Percentiles rank a stretch among this genome's conserved stretches.
Evolutionary conservation across 805 yeast species (phyloP).

Genomic region (Myxozyma melibiosi): DNA sequence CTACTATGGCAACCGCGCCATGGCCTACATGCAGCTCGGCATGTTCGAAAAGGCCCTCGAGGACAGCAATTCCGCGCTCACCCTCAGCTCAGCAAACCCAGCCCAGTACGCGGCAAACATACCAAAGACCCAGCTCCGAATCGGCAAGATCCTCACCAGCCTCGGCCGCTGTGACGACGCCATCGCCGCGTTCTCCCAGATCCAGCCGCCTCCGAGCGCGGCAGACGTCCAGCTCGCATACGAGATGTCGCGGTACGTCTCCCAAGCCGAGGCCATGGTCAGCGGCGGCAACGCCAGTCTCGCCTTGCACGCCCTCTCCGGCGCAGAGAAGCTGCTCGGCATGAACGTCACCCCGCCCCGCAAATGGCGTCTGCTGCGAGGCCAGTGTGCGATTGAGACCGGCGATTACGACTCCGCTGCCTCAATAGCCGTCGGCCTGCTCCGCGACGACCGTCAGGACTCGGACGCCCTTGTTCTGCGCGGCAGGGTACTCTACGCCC

Average conservation of each 20-base stretch:
- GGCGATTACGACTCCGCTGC: slow-evolving; percentile 45
- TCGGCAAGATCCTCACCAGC: slow-evolving; percentile 43
- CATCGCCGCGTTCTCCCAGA: slow-evolving; percentile 35
- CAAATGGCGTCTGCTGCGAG: slow-evolving; percentile 42
- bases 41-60: slow-evolving; percentile 42
- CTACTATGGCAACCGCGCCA: slow-evolving; percentile 45
- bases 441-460: slow-evolving; percentile 43
- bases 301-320: slow-evolving; percentile 44
- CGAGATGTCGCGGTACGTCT: slow-evolving; percentile 44
- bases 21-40: slow-evolving; percentile 44
- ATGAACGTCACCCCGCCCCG: slow-evolving; percentile 41
- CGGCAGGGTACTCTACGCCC: slow-evolving; percentile 43
- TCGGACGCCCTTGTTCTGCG: slow-evolving; percentile 47
- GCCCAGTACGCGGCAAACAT: slow-evolving; percentile 39
- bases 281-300: slow-evolving; percentile 36
- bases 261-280: slow-evolving; percentile 41
- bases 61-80: slow-evolving; percentile 41
- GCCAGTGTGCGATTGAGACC: slow-evolving; percentile 37
- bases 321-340: slow-evolving; percentile 45
- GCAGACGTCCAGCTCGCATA: slow-evolving; percentile 39
- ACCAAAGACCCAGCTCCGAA: slow-evolving; percentile 42
- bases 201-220: slow-evolving; percentile 33
- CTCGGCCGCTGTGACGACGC: slow-evolving; percentile 45
- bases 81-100: slow-evolving; percentile 4
- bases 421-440: slow-evolving; percentile 41